phyloP scores from a whole-genome alignment of 2,329 filamentous ascomycete species.

The Colletotrichum sansevieriae region DNA sequence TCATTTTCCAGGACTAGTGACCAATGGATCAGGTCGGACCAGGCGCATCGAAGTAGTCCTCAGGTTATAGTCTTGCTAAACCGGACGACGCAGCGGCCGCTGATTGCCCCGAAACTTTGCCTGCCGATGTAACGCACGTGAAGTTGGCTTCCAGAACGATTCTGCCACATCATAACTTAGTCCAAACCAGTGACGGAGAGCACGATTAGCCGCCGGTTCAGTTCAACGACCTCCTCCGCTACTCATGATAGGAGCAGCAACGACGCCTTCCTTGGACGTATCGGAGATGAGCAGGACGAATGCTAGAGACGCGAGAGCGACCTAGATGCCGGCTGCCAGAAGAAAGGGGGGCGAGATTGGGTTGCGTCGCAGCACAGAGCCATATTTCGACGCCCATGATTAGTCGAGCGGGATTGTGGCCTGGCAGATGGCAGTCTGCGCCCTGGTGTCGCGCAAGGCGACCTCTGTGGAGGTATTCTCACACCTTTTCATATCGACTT shows the following conservation, averaged over 20 bases:
- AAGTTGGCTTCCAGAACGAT: neutral
- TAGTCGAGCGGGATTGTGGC: neutral
- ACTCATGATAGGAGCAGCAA: neutral
- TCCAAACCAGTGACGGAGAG: neutral
- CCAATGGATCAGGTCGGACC: no score
- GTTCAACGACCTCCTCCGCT: neutral
- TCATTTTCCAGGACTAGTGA: no score
- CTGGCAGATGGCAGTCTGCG: neutral
- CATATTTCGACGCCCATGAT: neutral
- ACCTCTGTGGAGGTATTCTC: neutral
- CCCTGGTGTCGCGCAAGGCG: neutral
- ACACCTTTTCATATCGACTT: neutral
- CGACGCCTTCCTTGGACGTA: neutral
- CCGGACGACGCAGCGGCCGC: no score
- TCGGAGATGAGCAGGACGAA: neutral
- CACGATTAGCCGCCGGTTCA: constrained; percentile 2
- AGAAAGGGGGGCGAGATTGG: constrained; percentile 9
- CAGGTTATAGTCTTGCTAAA: no score
- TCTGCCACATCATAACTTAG: neutral
- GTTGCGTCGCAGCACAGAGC: constrained; percentile 11
- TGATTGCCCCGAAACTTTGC: no score
- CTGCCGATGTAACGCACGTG: no score
- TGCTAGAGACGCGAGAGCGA: neutral
- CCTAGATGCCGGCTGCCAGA: neutral
- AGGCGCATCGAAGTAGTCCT: no score